Evolutionary conservation across 352 stramenopile species (phyloP), one percentile per base, ranked within the genome.

Genomic region (Phytophthora pinifolia): DNA sequence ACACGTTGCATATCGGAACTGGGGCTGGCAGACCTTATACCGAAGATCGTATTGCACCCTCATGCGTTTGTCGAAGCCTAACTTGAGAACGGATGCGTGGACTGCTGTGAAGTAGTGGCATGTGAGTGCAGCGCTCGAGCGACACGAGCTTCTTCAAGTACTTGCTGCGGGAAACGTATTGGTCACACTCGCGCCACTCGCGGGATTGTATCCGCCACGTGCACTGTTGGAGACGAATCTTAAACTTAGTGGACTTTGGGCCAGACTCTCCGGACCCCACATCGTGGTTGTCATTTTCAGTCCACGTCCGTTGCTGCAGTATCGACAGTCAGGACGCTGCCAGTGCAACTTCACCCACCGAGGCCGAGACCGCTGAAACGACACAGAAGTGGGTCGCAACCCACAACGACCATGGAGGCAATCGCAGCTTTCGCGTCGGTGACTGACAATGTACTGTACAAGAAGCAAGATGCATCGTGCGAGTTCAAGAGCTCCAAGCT

Each of bases 131-230:
- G 22, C 2, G 6, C 22, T 27, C 22, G 22, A 27, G 22, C 22
- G 22, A 4, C 22, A 27, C 22, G 22, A 27, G 22, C 22, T 27
- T 27, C 22, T 27, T 27, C 22, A 27, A 27, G 22, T 4, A 27
- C 22, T 27, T 27, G 22, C 22, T 27, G 20, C 20, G 20, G 20
- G 20, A 25, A 25, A 25, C 20, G 20, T 25, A 4, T 4, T 51
- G 50, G 30, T 32, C 31, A 51, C 31, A 10, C 30, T 48, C 48
- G 17, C 30, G 38, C 31, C 50, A 51, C 22, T 35, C 22, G 44
- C 8, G 25, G 27, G 47, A 39, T 27, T 4, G 22, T 27, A 27
- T 27, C 22, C 22, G 22, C 22, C 22, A 27, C 22, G 22, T 27
- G 22, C 22, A 27, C 22, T 27, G 22, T 27, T 27, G 22, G 2